Percentiles rank a stretch among this genome's conserved stretches.
Conservation (phyloP, 208 protist genomes). For the Crithidia sp. region DNA sequence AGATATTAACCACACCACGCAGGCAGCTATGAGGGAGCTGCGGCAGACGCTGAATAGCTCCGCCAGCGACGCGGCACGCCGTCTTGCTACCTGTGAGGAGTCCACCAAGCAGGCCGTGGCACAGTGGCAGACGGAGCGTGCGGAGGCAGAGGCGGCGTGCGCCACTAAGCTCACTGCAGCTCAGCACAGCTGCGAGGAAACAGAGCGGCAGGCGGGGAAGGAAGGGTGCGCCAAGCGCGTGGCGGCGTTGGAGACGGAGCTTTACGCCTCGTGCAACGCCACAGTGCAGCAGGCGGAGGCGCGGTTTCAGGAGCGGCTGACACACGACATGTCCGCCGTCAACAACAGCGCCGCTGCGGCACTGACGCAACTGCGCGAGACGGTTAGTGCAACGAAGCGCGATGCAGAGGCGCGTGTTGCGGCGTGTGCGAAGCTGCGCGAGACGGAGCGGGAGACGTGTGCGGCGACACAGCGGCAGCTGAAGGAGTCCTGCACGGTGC, state of each 20-base stretch:
- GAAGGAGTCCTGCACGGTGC: slow-evolving; percentile 8
- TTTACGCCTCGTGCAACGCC: slow-evolving; percentile 11
- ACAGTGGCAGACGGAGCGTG: neutral
- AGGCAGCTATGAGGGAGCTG: slow-evolving; percentile 1
- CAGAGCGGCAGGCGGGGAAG: slow-evolving; percentile 6
- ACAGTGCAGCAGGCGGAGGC: slow-evolving; percentile 14
- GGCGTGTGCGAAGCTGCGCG: slow-evolving; percentile 8
- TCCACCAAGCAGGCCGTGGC: slow-evolving; percentile 2
- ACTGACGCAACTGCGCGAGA: slow-evolving; percentile 6
- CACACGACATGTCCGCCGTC: slow-evolving; percentile 1
- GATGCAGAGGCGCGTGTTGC: neutral
- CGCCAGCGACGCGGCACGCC: neutral
- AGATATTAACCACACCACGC: neutral
- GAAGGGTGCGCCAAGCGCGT: slow-evolving; percentile 4
- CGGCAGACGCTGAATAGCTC: slow-evolving; percentile 1
- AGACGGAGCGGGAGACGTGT: neutral
- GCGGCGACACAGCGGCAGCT: slow-evolving; percentile 6
- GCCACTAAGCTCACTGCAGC: slow-evolving; percentile 3
- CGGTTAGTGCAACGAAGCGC: neutral
- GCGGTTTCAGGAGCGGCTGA: slow-evolving; percentile 2
- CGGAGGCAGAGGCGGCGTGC: slow-evolving; percentile 3
- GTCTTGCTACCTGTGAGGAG: slow-evolving; percentile 7
- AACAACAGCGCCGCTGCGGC: slow-evolving; percentile 9
- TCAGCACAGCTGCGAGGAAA: slow-evolving; percentile 1
- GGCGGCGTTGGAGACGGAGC: slow-evolving; percentile 5